phyloP scores from a whole-genome alignment of 208 protist genomes.

The Porcisia hertigi region DNA sequence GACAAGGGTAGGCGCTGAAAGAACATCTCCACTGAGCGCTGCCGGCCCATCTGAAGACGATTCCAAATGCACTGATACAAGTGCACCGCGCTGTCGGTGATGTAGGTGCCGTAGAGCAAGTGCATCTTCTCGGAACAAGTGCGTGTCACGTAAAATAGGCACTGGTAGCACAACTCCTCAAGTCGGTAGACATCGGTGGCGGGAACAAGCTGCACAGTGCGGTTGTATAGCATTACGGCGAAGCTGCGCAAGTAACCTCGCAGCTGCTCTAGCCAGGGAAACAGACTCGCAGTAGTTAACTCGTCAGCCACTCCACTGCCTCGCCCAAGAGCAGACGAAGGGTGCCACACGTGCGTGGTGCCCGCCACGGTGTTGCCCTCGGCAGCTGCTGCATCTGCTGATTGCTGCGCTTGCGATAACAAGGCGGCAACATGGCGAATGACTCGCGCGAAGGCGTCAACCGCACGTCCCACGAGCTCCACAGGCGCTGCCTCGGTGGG shows the following conservation, averaged over 20 bases:
- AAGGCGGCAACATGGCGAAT: conserved; percentile 36
- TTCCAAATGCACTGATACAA: conserved; percentile 79
- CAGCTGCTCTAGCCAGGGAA: conserved; percentile 57
- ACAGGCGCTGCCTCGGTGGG: conserved; percentile 41
- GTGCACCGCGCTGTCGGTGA: conserved; percentile 49
- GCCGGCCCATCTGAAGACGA: conserved; percentile 50
- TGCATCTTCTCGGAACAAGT: conserved; percentile 34
- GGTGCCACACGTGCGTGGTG: not conserved
- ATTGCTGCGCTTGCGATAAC: conserved; percentile 10
- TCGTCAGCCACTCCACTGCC: not conserved
- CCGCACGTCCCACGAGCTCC: conserved; percentile 41
- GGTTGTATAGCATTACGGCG: conserved; percentile 42
- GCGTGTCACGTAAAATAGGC: conserved; percentile 51
- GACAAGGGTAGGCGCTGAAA: conserved; percentile 51
- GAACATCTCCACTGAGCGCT: conserved; percentile 40
- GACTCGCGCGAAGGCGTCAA: conserved; percentile 47
- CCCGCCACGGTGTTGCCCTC: not conserved
- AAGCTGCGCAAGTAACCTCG: conserved; percentile 55
- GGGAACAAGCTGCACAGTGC: conserved; percentile 39
- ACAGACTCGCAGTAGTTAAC: not conserved
- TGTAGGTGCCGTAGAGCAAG: conserved; percentile 58
- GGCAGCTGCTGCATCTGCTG: conserved; percentile 8
- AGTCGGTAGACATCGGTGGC: conserved; percentile 65
- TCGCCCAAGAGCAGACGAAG: not conserved
- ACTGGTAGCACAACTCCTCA: conserved; percentile 73